A percentile compares a stretch with the other conserved stretches of the same genome.
Evolutionary conservation across 768 basidiomycete species (phyloP).

Genomic region (Phlebiopsis gigantea): DNA sequence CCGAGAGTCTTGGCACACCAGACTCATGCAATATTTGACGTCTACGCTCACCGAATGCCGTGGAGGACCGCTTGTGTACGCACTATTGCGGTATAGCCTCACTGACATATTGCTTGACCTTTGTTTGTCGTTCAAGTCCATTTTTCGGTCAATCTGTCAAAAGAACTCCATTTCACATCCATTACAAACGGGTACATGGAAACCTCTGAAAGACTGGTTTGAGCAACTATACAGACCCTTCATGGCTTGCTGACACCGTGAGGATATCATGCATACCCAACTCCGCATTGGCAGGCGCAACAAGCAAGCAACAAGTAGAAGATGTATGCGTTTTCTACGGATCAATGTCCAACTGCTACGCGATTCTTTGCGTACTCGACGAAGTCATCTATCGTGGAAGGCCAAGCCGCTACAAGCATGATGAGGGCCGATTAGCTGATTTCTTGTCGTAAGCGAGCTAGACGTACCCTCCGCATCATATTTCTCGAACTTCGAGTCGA

Average conservation of each 20-base stretch:
- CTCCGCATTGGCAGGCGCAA: not conserved
- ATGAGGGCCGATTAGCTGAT: not conserved
- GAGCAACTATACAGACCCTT: not conserved
- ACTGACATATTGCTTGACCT: not conserved
- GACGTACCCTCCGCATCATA: constrained; percentile 71
- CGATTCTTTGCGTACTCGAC: constrained; percentile 58
- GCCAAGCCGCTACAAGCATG: constrained; percentile 67
- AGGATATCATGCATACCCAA: not conserved
- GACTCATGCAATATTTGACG: too few relatives aligned
- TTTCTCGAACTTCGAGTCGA: constrained; percentile 65
- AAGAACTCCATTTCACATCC: not conserved
- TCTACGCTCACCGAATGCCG: not conserved
- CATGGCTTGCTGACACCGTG: not conserved
- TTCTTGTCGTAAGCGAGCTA: not conserved
- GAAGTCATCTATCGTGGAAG: constrained; percentile 82
- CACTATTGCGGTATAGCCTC: too few relatives aligned
- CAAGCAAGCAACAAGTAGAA: not conserved
- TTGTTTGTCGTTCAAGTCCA: not conserved
- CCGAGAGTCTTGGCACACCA: not conserved
- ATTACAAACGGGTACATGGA: not conserved
- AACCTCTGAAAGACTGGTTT: not conserved
- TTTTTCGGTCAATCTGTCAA: not conserved
- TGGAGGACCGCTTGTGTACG: not conserved
- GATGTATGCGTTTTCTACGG: not conserved
- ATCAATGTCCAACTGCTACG: constrained; percentile 15